Base-by-base conservation (phyloP, 345 rosid species). In the Psidium guajava region DNA sequence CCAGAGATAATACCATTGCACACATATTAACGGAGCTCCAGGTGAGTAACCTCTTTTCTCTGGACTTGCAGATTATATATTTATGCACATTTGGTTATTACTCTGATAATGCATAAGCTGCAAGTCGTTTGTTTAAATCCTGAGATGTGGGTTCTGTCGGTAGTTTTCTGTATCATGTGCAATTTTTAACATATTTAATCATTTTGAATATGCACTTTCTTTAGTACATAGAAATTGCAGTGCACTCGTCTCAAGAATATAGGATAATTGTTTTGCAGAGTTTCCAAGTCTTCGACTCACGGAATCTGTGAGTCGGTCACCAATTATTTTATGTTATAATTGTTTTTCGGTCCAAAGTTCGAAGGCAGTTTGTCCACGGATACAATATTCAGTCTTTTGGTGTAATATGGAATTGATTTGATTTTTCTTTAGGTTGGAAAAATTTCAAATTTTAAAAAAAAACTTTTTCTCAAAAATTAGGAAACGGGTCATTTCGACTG, bases 1-100 rank as follows among this genome's bases (percentile, higher is more conserved):
- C 99, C 44, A 94, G 99, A 90, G 99, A 97, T 83, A 96, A 93
- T 87, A 89, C 98, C 86, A 97, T 97, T 92, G 99, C 99, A 47
- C 99, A 96, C 80, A 97, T 97, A 89, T 91, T 97, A 93, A 96
- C 99, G n/a, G 96, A 94, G 93, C 98, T 96, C 89, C 98, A 97
- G 98, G 99, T 97, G 85, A 86, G 87, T 53, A 86, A 86, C 56
- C 82, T 32, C 73, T 14, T 59, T 61, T 57, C 51, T 50, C 21
- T 10, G 54, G 28, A 74, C 28, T 47, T 52, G 59, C 54, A 20
- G 81, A 51, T 18, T 74, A 64, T 64, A 64, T 11, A 64, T 64
- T 28, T 64, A 16, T 21, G 22, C 42, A 54, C 57, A 64, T 64
- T 64, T 64, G 75, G 3, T 32, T 64, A 32, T 16, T 64, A 18